Percentiles rank a stretch among this genome's conserved stretches.
Conservation (phyloP, 306 rosid species). For the Gleditsia sinensis region DNA sequence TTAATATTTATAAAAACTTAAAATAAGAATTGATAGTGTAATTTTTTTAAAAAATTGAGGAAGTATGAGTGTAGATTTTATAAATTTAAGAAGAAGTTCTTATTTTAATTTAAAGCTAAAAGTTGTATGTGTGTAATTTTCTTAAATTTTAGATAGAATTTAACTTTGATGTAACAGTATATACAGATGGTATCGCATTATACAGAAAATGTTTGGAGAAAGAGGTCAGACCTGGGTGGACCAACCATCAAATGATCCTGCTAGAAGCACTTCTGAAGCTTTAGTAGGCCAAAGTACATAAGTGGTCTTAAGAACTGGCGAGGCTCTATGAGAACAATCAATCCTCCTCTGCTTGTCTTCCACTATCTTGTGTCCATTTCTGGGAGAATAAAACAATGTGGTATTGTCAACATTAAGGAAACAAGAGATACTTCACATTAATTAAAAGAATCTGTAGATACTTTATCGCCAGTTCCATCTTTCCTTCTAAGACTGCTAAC, state of each 20-base stretch:
- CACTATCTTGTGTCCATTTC: constrained; percentile 60
- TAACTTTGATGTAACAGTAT: too few relatives aligned
- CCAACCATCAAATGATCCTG: constrained; percentile 95
- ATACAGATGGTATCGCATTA: too few relatives aligned
- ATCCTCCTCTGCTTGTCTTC: constrained; percentile 71
- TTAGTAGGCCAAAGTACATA: constrained; percentile 69
- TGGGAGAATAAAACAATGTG: constrained; percentile 32
- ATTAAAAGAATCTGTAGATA: constrained; percentile 39
- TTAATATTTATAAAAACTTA: too few relatives aligned
- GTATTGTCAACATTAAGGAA: constrained; percentile 29
- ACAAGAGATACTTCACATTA: neutral
- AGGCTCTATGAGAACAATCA: constrained; percentile 52
- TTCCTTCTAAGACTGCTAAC: constrained; percentile 78
- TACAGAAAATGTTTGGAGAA: neutral
- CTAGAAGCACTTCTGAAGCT: constrained; percentile 76
- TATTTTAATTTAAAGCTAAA: too few relatives aligned
- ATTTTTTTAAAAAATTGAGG: too few relatives aligned
- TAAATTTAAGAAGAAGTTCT: too few relatives aligned
- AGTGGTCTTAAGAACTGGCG: constrained; percentile 50
- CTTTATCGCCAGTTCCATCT: constrained; percentile 73
- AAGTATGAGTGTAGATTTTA: too few relatives aligned
- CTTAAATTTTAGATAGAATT: too few relatives aligned
- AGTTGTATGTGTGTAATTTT: too few relatives aligned
- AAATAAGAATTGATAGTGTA: too few relatives aligned
- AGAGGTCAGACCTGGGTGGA: constrained; percentile 60